Base-by-base conservation (phyloP, 2,329 filamentous ascomycete species). In the Didymella segeticola region DNA sequence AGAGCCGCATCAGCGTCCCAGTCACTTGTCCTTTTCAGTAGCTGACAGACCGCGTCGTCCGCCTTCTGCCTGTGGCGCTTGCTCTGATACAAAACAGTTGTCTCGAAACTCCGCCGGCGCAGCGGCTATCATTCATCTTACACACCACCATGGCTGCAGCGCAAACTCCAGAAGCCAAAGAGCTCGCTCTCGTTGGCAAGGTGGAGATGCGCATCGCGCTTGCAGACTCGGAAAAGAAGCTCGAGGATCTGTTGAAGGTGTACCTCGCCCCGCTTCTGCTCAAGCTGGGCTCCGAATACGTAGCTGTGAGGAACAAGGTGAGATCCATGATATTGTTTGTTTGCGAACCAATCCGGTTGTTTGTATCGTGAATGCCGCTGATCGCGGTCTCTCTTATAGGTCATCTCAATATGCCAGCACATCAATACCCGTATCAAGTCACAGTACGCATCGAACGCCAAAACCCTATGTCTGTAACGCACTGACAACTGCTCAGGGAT, bases 121-220 rank as follows among this genome's bases (percentile, higher is more conserved):
- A 37, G 43, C 37, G 25, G 22, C 55, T 34, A 38, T 26, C 39
- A 29, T n/a, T 53, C 30, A 23, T 26, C 51, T 14, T 9, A 22
- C 34, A 43, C 42, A 53, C 49, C 61, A 60, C 43, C 53, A 75
- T 75, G 72, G 67, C 72, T 39, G 67, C 72, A 43, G 54, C 64
- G 34, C 61, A 63, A 36, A 62, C 56, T 15, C 61, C 69, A 17
- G 86, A 89, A 75, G 82, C 89, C 74, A 86, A 87, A 58, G 92
- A 96, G 82, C 82, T 96, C 62, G 85, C 86, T 61, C 84, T 97
- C 57, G 85, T 96, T 46, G 89, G 90, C 67, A 93, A 90, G 70
- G 89, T 96, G 38, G 92, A 96, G 74, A 86, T 95, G 69, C 85
- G 88, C 60, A 95, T 97, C 67, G 89, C 86, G 23, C 85, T 93